Base-by-base conservation (phyloP, 2,329 filamentous ascomycete species). In the Verticillium tricorpus region DNA sequence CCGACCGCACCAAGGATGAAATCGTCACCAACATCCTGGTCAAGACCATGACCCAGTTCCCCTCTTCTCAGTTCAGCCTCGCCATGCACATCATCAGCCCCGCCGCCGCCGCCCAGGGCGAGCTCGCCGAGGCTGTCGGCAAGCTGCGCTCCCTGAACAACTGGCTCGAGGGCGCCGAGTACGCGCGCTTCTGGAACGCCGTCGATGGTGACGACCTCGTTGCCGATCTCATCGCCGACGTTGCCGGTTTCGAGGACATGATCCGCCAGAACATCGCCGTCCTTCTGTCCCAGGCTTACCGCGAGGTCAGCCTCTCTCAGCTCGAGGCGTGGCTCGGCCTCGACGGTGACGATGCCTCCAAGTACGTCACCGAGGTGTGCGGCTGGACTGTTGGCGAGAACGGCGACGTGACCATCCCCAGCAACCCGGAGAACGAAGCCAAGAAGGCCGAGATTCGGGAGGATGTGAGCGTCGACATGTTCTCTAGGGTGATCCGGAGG, bases 21-120 rank as follows among this genome's bases (percentile, higher is more conserved):
- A 92, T 94, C 73, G 93, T 95, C 78, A 98, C 95, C 84, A 98
- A 98, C 85, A 91, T 98, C 81, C 92, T 99, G 76, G 93, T 96
- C 83, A 99, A 98, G 85, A 86, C 93, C 69, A 89, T 99, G 75
- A 97, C 94, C 69, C 91, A 97, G 80, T 99, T 99, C 84, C 95
- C 95, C 67, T 93, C 91, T 22, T 88, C 95, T 55, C 93, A 98
- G 78, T 99, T 98, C 87, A 89, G 89, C 70, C 92, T 98, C 71
- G 90, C 91, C 72, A 89, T 99, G 65, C 92, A 96, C 74, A 92
- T 99, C 67, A 93, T 99, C 73, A 92, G 93, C 66, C 90, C 94
- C 56, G 88, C 93, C 67, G 85, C 85, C 60, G 80, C 82, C 64
- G 82, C 80, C 63, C 83, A 85, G 15, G 86, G 85, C 70, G 90